phyloP scores from a whole-genome alignment of 805 yeast species.

The Limtongia smithiae region DNA sequence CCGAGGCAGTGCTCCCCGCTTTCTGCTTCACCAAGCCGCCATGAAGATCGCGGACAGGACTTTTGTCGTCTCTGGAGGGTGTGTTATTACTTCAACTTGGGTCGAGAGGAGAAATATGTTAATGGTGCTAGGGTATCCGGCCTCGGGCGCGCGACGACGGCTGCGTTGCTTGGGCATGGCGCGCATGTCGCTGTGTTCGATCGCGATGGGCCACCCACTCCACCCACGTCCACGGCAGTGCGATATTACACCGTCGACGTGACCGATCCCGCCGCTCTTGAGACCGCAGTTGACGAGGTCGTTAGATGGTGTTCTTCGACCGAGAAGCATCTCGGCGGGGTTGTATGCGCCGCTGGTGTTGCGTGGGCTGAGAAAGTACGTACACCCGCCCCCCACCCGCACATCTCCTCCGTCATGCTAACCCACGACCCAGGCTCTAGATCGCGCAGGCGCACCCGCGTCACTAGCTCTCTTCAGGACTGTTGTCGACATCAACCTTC shows the following conservation, averaged over 20 bases:
- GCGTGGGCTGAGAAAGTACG: slow-evolving; percentile 8
- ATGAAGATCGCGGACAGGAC: slow-evolving; percentile 16
- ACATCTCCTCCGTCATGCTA: neutral
- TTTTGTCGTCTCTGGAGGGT: slow-evolving; percentile 25
- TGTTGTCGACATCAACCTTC: slow-evolving; percentile 18
- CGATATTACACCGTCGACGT: slow-evolving; percentile 16
- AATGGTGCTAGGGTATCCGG: slow-evolving; percentile 16
- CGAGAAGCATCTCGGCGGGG: slow-evolving; percentile 12
- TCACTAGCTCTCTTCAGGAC: slow-evolving; percentile 12
- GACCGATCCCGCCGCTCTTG: slow-evolving; percentile 7
- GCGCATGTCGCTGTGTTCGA: slow-evolving; percentile 22
- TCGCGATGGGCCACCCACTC: slow-evolving; percentile 5
- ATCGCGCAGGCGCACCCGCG: slow-evolving; percentile 7
- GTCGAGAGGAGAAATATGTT: neutral
- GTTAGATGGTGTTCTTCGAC: slow-evolving; percentile 10
- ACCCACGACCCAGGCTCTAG: slow-evolving; percentile 6
- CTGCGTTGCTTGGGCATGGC: slow-evolving; percentile 7
- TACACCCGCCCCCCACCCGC: neutral
- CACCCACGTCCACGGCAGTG: neutral
- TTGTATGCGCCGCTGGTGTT: slow-evolving; percentile 22
- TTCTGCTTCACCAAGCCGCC: neutral
- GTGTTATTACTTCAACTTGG: neutral
- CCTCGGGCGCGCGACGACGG: slow-evolving; percentile 22
- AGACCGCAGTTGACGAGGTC: slow-evolving; percentile 14
- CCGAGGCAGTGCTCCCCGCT: neutral